Evolutionary conservation across 2,329 filamentous ascomycete species (phyloP).

Genomic region (Fusarium setosum): DNA sequence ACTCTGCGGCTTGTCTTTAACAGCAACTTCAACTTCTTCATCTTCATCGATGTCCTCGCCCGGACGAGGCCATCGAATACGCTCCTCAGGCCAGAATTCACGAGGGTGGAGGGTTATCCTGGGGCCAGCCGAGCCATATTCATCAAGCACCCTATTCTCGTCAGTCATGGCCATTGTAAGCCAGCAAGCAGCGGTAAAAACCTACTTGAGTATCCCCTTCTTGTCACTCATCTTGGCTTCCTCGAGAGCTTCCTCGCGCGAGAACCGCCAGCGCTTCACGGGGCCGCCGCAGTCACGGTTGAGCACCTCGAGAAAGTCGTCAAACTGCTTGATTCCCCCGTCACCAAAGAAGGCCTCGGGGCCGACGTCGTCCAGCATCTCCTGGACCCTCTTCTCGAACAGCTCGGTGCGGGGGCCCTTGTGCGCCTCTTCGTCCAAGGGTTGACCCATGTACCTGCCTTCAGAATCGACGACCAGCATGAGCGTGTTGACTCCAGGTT

Average conservation of each 20-base stretch:
- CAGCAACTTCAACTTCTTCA: too few species aligned
- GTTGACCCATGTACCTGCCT: conserved; percentile 10
- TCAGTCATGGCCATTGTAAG: neutral
- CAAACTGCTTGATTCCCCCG: conserved; percentile 24
- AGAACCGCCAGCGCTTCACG: conserved; percentile 40
- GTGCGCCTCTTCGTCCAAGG: neutral
- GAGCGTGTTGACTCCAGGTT: conserved; percentile 17
- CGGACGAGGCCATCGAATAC: too few species aligned
- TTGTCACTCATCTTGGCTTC: conserved; percentile 9
- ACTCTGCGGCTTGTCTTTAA: too few species aligned
- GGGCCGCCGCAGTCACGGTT: conserved; percentile 35
- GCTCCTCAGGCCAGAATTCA: neutral
- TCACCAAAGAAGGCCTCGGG: conserved; percentile 30
- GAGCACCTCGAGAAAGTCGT: conserved; percentile 36
- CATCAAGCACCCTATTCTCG: too few species aligned
- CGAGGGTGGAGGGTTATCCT: neutral
- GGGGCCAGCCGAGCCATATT: too few species aligned
- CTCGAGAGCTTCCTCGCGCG: conserved; percentile 25
- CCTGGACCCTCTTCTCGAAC: conserved; percentile 36
- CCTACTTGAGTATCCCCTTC: conserved; percentile 27
- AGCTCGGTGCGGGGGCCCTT: conserved; percentile 8
- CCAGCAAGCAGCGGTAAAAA: neutral
- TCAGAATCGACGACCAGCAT: neutral
- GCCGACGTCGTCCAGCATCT: conserved; percentile 36
- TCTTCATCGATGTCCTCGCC: too few species aligned